A percentile compares a stretch with the other conserved stretches of the same genome.
These are phyloP conservation scores for Monosporascus cannonballus DNA, from an alignment of 2,329 filamentous ascomycete species.

Conservation along the genomic window DNA sequence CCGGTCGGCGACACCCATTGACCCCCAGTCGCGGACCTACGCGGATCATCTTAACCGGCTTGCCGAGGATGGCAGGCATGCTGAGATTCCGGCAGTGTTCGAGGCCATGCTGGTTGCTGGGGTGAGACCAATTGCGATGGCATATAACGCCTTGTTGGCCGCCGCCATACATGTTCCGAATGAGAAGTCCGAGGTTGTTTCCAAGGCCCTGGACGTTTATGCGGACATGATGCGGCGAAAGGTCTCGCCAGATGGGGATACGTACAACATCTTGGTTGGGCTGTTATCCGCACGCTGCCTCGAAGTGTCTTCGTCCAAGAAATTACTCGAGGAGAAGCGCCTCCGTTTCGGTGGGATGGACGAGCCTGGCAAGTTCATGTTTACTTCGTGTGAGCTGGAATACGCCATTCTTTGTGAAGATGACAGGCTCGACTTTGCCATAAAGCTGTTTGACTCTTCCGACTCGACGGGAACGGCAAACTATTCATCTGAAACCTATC, in stretches of 20 bases:
- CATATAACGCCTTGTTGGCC: conserved; percentile 87
- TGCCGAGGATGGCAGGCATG: conserved; percentile 65
- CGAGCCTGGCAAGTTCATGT: conserved; percentile 64
- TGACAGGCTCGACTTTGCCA: conserved; percentile 75
- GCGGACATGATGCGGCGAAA: conserved; percentile 89
- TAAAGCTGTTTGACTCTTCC: conserved; percentile 80
- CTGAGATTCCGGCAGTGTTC: conserved; percentile 85
- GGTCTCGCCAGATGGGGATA: conserved; percentile 74
- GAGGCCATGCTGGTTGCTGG: conserved; percentile 82
- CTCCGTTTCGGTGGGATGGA: conserved; percentile 68
- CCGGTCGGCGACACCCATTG: conserved; percentile 53
- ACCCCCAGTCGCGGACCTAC: conserved; percentile 63
- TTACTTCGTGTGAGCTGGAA: conserved; percentile 80
- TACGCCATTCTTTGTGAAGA: conserved; percentile 82
- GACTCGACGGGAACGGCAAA: conserved; percentile 53
- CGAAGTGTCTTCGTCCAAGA: conserved; percentile 68
- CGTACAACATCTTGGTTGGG: conserved; percentile 81
- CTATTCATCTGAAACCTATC: conserved; percentile 79
- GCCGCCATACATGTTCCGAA: conserved; percentile 78
- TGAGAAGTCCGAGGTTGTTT: conserved; percentile 76
- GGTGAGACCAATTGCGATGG: conserved; percentile 70
- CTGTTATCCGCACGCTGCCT: conserved; percentile 75
- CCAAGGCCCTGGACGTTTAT: conserved; percentile 91
- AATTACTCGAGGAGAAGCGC: conserved; percentile 73
- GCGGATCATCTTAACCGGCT: conserved; percentile 75